Conservation (phyloP, 208 protist species). For the Wallacemonas sp. region DNA sequence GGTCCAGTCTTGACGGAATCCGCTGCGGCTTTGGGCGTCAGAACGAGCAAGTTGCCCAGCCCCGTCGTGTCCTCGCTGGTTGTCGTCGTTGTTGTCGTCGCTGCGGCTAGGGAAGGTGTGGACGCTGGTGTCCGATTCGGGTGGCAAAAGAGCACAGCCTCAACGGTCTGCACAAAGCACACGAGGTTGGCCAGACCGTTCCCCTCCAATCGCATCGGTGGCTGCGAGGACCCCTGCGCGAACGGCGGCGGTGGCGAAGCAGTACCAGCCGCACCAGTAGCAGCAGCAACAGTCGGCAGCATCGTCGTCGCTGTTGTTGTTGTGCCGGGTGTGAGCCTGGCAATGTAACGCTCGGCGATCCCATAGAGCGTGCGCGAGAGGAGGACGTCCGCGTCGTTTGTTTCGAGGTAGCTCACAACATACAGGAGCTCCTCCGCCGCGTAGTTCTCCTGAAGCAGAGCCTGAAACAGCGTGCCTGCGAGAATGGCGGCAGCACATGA, state of each 20-base stretch:
- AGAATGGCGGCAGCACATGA: slow-evolving; percentile 49
- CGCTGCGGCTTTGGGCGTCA: too few species aligned
- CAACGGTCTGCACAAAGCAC: slow-evolving; percentile 53
- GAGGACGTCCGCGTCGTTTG: slow-evolving; percentile 17
- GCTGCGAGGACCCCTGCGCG: background rate
- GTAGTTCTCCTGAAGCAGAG: slow-evolving; percentile 62
- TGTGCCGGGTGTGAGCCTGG: slow-evolving; percentile 11
- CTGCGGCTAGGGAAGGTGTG: background rate
- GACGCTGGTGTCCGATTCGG: slow-evolving; percentile 1
- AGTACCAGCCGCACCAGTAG: background rate
- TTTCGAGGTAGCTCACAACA: slow-evolving; percentile 51
- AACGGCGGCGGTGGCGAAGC: background rate
- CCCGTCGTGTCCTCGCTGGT: background rate
- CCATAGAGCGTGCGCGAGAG: slow-evolving; percentile 54
- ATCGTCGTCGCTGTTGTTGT: background rate
- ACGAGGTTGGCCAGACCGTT: slow-evolving; percentile 50
- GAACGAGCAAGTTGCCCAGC: background rate
- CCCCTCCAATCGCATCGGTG: slow-evolving; percentile 7
- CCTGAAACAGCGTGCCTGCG: slow-evolving; percentile 54
- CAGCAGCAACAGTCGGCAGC: background rate
- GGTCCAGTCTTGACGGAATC: too few species aligned
- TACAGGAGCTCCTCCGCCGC: slow-evolving; percentile 67
- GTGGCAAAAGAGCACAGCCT: slow-evolving; percentile 77
- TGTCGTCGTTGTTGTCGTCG: background rate
- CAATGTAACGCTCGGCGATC: slow-evolving; percentile 60